Evolutionary conservation across 2,329 filamentous ascomycete genomes (phyloP).

Genomic region (Didymellaceae sp.): DNA sequence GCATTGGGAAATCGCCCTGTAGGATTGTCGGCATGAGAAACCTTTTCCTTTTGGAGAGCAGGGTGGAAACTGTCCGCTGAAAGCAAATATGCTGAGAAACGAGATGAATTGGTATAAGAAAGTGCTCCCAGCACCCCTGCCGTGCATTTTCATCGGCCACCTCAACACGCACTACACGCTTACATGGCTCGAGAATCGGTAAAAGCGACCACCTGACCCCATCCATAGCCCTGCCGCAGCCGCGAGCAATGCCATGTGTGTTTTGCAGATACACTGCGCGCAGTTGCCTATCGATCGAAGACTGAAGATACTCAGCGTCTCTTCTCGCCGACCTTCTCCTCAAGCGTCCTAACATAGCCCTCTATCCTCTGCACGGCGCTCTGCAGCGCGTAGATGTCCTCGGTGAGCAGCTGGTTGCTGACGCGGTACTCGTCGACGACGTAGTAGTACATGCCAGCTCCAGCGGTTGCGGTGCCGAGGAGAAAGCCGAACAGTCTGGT

Average conservation of each 20-base stretch:
- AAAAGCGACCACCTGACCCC: not conserved
- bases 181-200: not conserved
- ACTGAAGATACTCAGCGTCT: constrained; percentile 18
- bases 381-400: constrained; percentile 95
- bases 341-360: constrained; percentile 79
- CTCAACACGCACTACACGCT: not conserved
- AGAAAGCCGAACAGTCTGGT: constrained; percentile 88
- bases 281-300: not conserved
- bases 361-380: constrained; percentile 85
- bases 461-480: constrained; percentile 79
- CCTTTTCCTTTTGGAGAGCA: too few species aligned
- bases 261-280: too few species aligned
- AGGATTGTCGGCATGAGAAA: too few species aligned
- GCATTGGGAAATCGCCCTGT: too few species aligned
- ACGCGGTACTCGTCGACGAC: constrained; percentile 91
- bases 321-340: constrained; percentile 73
- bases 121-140: not conserved
- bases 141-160: not conserved
- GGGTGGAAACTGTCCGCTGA: too few species aligned
- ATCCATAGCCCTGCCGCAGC: too few species aligned
- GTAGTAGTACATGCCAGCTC: constrained; percentile 87
- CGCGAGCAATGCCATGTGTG: not conserved
- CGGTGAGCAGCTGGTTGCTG: constrained; percentile 89
- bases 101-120: constrained; percentile 1
- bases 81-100: not conserved